phyloP scores from a whole-genome alignment of 2,329 filamentous ascomycete genomes.

The Claviceps maximensis region DNA sequence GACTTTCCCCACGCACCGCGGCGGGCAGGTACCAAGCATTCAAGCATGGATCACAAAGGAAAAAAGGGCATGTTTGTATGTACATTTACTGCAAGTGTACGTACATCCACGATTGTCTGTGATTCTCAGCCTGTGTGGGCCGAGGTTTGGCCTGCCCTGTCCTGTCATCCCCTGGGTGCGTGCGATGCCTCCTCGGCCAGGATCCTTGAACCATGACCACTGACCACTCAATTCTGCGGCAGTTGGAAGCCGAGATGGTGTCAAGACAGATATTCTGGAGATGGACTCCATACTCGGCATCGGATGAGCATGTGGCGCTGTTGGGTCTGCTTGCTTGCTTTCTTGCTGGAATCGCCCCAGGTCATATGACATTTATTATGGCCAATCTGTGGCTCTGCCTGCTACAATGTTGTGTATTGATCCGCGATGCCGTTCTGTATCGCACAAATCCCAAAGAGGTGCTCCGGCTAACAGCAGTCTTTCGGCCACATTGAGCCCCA shows the following conservation, averaged over 20 bases:
- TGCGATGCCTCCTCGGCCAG: background rate
- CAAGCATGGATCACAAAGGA: background rate
- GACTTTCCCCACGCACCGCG: background rate
- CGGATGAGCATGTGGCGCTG: background rate
- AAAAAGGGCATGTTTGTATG: background rate
- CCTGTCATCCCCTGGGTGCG: too few species aligned
- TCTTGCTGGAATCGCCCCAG: background rate
- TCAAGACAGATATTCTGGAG: background rate
- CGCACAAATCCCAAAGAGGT: background rate
- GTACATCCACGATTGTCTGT: background rate
- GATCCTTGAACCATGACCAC: background rate
- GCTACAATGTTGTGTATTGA: background rate
- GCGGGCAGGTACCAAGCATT: background rate
- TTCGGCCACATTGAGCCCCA: background rate
- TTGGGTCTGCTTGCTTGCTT: background rate
- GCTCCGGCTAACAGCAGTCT: background rate
- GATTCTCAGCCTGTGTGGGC: background rate
- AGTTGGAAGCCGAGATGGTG: slow-evolving; percentile 1
- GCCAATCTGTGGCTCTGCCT: background rate
- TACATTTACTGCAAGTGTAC: background rate
- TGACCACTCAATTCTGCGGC: background rate
- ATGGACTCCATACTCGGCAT: background rate
- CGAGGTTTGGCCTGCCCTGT: background rate
- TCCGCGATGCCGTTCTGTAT: background rate
- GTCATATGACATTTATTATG: background rate